A percentile compares a stretch with the other conserved stretches of the same genome.
These are phyloP conservation scores for Fusarium beomiforme DNA, from an alignment of 2,329 filamentous ascomycete genomes.

Conservation along the genomic window DNA sequence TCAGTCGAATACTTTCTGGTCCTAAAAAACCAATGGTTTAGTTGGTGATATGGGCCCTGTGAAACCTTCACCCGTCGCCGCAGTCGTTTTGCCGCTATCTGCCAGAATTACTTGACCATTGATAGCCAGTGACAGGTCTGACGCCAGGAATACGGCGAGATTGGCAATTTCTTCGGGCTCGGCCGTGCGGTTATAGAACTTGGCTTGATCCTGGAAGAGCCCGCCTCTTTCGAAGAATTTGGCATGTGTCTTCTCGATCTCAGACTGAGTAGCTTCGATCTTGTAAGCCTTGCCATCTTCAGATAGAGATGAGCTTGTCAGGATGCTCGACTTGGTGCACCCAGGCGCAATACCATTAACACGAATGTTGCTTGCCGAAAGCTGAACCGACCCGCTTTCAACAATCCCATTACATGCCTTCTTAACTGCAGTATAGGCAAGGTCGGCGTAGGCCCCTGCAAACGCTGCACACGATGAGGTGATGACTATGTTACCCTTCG, in stretches of 20 bases:
- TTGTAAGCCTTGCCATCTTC: neutral
- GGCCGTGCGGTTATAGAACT: conserved; percentile 26
- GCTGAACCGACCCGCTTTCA: conserved; percentile 17
- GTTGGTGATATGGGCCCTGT: no score
- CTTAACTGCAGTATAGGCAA: neutral
- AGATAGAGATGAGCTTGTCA: neutral
- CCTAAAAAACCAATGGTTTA: no score
- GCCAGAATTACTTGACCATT: conserved; percentile 34
- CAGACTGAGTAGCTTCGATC: neutral
- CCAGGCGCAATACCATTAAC: conserved; percentile 29
- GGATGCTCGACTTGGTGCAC: conserved; percentile 10
- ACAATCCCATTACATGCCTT: neutral
- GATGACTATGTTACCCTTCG: conserved; percentile 27
- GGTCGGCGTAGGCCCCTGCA: conserved; percentile 5
- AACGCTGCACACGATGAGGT: conserved; percentile 25
- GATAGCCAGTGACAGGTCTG: conserved; percentile 13
- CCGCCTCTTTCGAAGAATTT: neutral
- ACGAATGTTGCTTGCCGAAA: conserved; percentile 12
- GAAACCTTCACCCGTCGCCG: neutral
- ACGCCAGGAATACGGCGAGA: conserved; percentile 29
- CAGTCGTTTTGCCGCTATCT: conserved; percentile 21
- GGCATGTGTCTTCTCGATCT: neutral
- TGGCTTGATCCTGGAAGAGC: neutral
- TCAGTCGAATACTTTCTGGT: no score
- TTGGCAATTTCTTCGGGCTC: conserved; percentile 27